phyloP scores from a whole-genome alignment of 1,284 basidiomycete genomes.

The Gymnopus androsaceus region DNA sequence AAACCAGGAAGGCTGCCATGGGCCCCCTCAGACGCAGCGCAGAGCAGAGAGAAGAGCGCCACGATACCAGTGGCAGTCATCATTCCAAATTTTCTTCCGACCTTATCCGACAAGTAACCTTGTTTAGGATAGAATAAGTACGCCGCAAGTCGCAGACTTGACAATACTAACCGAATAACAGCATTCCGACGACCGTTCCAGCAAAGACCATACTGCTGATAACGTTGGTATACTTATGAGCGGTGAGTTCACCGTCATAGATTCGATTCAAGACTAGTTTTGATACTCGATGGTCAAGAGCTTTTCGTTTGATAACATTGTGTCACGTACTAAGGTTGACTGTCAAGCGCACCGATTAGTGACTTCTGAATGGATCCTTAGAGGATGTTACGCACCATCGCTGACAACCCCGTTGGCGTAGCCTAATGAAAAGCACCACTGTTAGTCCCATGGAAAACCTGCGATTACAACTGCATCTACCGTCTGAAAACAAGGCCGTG shows the following conservation, averaged over 20 bases:
- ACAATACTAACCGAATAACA: constrained; percentile 60
- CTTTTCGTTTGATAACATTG: background rate
- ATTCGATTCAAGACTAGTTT: constrained; percentile 66
- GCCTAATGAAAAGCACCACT: constrained; percentile 44
- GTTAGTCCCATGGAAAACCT: too few relatives aligned
- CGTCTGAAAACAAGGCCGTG: constrained; percentile 86
- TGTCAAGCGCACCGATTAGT: too few relatives aligned
- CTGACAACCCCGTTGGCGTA: constrained; percentile 84
- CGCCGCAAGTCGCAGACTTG: background rate
- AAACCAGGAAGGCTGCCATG: constrained; percentile 70
- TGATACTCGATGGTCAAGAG: too few relatives aligned
- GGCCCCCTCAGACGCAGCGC: constrained; percentile 83
- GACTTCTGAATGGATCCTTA: too few relatives aligned
- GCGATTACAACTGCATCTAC: constrained; percentile 38
- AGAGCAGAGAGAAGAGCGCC: constrained; percentile 77
- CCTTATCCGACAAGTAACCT: constrained; percentile 81
- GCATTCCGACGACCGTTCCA: constrained; percentile 84
- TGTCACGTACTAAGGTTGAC: background rate
- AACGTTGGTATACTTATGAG: constrained; percentile 57
- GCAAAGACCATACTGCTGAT: constrained; percentile 76
- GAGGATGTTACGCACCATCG: constrained; percentile 65
- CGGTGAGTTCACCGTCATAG: constrained; percentile 57
- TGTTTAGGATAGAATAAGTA: constrained; percentile 27
- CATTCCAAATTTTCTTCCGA: constrained; percentile 91
- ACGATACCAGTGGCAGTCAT: constrained; percentile 80